Evolutionary conservation across 306 rosid species (phyloP).

Genomic region (Alnus rubra): DNA sequence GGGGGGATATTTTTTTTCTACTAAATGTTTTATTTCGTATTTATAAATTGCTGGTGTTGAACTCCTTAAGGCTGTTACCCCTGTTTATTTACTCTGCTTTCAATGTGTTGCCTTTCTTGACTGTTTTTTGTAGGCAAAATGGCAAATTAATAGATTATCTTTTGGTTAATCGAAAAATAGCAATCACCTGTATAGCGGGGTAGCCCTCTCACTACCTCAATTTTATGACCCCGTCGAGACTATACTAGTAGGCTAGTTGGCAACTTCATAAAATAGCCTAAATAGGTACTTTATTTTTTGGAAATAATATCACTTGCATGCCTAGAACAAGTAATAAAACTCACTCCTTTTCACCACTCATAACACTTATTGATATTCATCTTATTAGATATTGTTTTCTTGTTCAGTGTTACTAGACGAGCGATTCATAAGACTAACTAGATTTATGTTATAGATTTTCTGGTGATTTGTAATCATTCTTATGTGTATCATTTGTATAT

Average conservation of each 20-base stretch:
- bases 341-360: background rate
- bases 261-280: background rate
- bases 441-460: background rate
- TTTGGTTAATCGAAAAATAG: background rate
- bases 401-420: background rate
- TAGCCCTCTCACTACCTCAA: background rate
- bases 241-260: background rate
- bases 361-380: background rate
- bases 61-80: background rate
- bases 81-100: background rate
- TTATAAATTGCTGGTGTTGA: background rate
- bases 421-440: background rate
- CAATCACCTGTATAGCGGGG: background rate
- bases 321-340: background rate
- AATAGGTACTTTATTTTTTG: background rate
- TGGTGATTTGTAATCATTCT: constrained; percentile 9
- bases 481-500: constrained; percentile 5
- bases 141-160: background rate
- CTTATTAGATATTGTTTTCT: background rate
- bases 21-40: background rate
- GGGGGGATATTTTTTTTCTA: background rate
- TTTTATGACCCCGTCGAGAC: background rate
- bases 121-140: background rate
- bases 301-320: background rate
- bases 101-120: background rate